Conservation (phyloP, 106 monocot genomes). For the Cymbidium sinense region DNA sequence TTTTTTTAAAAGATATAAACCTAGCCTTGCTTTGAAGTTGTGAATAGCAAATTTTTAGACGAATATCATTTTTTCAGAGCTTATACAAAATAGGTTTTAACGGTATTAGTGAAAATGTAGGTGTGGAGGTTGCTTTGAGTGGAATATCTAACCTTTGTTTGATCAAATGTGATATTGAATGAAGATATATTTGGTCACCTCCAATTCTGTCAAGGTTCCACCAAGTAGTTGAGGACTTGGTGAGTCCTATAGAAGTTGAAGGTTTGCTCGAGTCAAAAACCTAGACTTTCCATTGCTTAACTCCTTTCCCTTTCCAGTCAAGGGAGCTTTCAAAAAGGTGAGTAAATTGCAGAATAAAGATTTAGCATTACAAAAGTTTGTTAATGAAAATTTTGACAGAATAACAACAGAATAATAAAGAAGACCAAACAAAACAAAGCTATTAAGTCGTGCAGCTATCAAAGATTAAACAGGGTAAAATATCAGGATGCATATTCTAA, state of each 20-base stretch:
- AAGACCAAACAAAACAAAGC: background rate
- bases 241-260: no score
- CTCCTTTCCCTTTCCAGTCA: no score
- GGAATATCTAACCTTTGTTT: background rate
- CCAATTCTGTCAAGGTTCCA: background rate
- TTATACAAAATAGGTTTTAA: background rate
- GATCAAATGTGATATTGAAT: background rate
- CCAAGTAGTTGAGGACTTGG: no score
- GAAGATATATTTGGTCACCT: background rate
- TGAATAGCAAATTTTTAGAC: background rate
- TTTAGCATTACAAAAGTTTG: background rate
- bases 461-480: background rate
- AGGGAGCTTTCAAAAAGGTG: background rate
- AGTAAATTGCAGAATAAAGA: background rate
- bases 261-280: no score
- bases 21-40: background rate
- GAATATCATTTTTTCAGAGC: background rate
- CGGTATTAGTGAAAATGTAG: background rate
- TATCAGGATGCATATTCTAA: background rate
- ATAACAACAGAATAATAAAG: background rate
- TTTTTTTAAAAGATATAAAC: background rate
- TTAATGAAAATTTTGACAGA: background rate
- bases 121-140: background rate
- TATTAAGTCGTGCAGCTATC: background rate
- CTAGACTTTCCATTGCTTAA: no score